phyloP scores from a whole-genome alignment of 768 basidiomycete species.

The Lactifluus hygrophoroides region DNA sequence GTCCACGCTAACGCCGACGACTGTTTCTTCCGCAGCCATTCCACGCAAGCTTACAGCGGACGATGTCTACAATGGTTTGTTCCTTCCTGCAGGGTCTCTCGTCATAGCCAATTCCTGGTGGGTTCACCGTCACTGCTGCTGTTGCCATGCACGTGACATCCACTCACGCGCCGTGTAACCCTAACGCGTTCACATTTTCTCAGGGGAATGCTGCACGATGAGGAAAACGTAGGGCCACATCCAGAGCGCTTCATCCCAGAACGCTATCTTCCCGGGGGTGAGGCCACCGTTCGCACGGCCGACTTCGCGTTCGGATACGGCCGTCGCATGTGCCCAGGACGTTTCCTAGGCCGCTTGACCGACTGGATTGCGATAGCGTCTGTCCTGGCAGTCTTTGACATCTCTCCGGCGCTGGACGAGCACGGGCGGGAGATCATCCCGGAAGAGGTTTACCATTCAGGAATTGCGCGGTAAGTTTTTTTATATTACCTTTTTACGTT shows the following conservation, averaged over 20 bases:
- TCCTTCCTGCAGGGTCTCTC: conserved; percentile 20
- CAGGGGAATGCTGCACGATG: conserved; percentile 18
- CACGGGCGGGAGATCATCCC: neutral
- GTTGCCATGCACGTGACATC: neutral
- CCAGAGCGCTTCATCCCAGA: conserved; percentile 2
- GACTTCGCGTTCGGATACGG: conserved; percentile 6
- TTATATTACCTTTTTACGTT: neutral
- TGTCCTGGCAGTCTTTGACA: conserved; percentile 33
- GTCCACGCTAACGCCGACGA: neutral
- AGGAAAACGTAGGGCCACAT: neutral
- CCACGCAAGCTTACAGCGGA: conserved; percentile 11
- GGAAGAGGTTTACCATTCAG: neutral
- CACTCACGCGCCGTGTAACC: neutral
- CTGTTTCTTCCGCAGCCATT: neutral
- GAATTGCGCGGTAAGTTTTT: neutral
- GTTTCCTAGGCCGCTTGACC: conserved; percentile 29
- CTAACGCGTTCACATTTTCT: neutral
- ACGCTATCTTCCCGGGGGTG: neutral
- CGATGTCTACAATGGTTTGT: conserved; percentile 20
- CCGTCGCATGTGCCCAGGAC: conserved; percentile 21
- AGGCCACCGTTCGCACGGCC: neutral
- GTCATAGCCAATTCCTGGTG: conserved; percentile 21
- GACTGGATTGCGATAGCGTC: conserved; percentile 32
- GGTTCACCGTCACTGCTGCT: neutral
- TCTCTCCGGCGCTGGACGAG: conserved; percentile 15